A percentile compares a stretch with the other conserved stretches of the same genome.
phyloP scores from a whole-genome alignment of 768 basidiomycete genomes.

The Candolleomyces efflorescens region DNA sequence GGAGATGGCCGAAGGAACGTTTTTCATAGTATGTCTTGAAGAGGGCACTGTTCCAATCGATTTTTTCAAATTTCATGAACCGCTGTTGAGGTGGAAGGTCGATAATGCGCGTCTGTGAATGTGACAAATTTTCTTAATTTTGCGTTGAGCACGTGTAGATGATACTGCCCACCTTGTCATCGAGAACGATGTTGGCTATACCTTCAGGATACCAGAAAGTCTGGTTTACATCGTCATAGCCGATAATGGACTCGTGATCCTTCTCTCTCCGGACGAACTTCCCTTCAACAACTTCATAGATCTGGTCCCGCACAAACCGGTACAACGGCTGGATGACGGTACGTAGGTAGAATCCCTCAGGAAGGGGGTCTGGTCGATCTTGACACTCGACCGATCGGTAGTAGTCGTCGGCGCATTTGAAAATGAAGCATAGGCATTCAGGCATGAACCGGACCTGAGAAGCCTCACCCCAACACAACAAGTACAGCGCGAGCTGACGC shows the following conservation, averaged over 20 bases:
- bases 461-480: conserved; percentile 98
- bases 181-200: conserved; percentile 84
- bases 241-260: conserved; percentile 94
- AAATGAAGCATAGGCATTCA: conserved; percentile 97
- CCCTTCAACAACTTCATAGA: conserved; percentile 92
- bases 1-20: conserved; percentile 85
- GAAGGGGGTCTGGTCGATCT: conserved; percentile 86
- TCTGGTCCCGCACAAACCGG: conserved; percentile 94
- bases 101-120: conserved; percentile 77
- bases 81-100: conserved; percentile 94
- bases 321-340: conserved; percentile 93
- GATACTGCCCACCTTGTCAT: conserved; percentile 82
- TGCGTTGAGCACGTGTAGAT: too few species aligned
- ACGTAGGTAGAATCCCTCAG: conserved; percentile 90
- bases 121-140: too few species aligned
- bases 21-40: conserved; percentile 99
- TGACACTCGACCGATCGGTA: conserved; percentile 98
- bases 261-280: conserved; percentile 92
- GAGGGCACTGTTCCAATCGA: conserved; percentile 94
- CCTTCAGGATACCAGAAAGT: conserved; percentile 99
- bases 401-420: conserved; percentile 99
- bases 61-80: conserved; percentile 85
- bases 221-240: conserved; percentile 99
- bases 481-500: conserved; percentile 91
- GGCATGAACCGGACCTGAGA: conserved; percentile 97